phyloP scores from a whole-genome alignment of 2,329 filamentous ascomycete species.

The Mollisiaceae sp. region DNA sequence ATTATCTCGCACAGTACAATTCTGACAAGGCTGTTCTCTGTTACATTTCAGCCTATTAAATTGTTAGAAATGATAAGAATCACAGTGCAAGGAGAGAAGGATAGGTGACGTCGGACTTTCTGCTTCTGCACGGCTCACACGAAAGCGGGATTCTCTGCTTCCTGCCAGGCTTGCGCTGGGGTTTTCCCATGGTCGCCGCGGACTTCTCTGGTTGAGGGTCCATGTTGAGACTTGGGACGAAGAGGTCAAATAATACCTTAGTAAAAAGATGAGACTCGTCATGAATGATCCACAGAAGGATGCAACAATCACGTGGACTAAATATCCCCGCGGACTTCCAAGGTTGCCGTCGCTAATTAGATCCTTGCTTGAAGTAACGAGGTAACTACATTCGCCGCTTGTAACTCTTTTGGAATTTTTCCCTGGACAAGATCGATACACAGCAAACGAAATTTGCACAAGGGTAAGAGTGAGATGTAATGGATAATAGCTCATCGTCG shows the following conservation, averaged over 20 bases:
- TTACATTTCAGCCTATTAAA: conserved; percentile 81
- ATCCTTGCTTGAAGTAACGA: no score
- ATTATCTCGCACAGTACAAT: conserved; percentile 86
- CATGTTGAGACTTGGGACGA: not conserved
- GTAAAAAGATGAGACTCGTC: not conserved
- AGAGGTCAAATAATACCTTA: not conserved
- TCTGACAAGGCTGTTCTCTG: conserved; percentile 85
- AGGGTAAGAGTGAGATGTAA: no score
- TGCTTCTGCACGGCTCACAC: conserved; percentile 32
- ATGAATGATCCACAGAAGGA: not conserved
- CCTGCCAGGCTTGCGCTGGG: conserved; percentile 22
- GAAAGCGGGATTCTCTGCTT: conserved; percentile 30
- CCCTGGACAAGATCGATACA: no score
- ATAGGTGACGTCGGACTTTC: conserved; percentile 27
- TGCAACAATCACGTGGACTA: no score
- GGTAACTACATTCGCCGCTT: no score
- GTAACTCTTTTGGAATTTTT: no score
- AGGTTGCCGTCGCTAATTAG: no score
- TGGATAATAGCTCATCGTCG: no score
- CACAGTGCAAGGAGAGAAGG: not conserved
- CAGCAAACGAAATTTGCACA: no score
- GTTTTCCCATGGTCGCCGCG: conserved; percentile 9
- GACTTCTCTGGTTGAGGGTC: conserved; percentile 10
- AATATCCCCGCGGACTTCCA: no score
- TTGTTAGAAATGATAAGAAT: conserved; percentile 11